A percentile compares a stretch with the other conserved stretches of the same genome.
These are phyloP conservation scores for Phytophthora ohioensis DNA, from an alignment of 352 stramenopile genomes.

Conservation along the genomic window DNA sequence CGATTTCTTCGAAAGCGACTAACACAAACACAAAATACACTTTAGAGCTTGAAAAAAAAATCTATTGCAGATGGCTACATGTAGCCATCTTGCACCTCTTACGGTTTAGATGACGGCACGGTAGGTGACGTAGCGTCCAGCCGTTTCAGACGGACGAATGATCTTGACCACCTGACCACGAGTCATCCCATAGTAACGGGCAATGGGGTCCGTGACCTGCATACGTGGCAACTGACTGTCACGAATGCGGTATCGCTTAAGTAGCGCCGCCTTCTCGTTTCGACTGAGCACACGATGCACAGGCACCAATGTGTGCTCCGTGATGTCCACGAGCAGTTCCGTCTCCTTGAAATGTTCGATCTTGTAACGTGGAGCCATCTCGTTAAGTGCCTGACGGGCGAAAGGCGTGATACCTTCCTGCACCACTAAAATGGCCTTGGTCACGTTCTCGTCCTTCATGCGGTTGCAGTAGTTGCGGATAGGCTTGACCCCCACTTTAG, in stretches of 20 bases:
- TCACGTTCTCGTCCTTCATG: conserved; percentile 98
- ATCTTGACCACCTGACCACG: conserved; percentile 99
- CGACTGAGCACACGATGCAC: conserved; percentile 98
- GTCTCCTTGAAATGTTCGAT: conserved; percentile 99
- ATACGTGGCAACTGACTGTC: conserved; percentile 99
- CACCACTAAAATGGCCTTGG: conserved; percentile 98
- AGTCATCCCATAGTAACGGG: conserved; percentile 97
- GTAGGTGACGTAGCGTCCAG: conserved; percentile 99
- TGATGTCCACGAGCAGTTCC: conserved; percentile 99
- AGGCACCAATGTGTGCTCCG: conserved; percentile 98
- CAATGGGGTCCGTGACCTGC: conserved; percentile 98
- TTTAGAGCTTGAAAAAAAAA: conserved; percentile 15
- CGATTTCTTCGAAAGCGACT: conserved; percentile 71
- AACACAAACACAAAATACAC: conserved; percentile 10
- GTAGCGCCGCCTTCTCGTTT: conserved; percentile 97
- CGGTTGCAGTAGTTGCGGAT: conserved; percentile 96
- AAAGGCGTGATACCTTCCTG: conserved; percentile 97
- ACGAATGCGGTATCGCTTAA: conserved; percentile 99
- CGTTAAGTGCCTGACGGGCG: conserved; percentile 96
- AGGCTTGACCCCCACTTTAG: conserved; percentile 98
- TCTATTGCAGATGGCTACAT: conserved; percentile 14
- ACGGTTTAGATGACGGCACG: conserved; percentile 96
- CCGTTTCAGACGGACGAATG: conserved; percentile 99
- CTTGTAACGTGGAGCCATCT: conserved; percentile 93
- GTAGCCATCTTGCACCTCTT: background rate